A percentile compares a stretch with the other conserved stretches of the same genome.
Evolutionary conservation across 805 yeast species (phyloP).

Genomic region (Pichia gijzeniarum): DNA sequence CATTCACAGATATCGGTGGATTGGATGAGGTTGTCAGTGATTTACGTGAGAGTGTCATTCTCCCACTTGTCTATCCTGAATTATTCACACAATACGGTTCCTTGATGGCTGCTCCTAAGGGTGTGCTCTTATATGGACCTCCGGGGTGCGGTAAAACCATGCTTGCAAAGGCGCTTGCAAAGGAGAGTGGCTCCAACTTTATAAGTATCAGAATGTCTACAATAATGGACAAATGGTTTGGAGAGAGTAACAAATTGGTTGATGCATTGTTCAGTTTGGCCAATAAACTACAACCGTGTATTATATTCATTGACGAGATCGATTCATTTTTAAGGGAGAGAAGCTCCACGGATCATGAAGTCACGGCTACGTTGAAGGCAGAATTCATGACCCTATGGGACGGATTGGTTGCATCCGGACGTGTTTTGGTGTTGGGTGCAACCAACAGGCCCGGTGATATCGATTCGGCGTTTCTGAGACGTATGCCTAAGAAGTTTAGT

Average conservation of each 20-base stretch:
- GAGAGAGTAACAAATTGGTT: conserved; percentile 89
- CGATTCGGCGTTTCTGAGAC: conserved; percentile 84
- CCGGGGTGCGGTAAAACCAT: conserved; percentile 98
- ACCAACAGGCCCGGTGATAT: conserved; percentile 90
- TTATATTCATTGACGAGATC: conserved; percentile 91
- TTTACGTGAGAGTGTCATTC: conserved; percentile 77
- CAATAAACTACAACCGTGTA: conserved; percentile 85
- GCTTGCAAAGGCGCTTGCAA: conserved; percentile 93
- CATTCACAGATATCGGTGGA: conserved; percentile 86
- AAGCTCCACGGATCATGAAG: conserved; percentile 81
- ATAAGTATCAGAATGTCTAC: conserved; percentile 88
- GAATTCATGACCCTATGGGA: conserved; percentile 99
- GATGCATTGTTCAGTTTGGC: conserved; percentile 92
- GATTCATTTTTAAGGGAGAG: conserved; percentile 91
- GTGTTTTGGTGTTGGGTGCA: conserved; percentile 87
- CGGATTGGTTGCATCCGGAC: conserved; percentile 70
- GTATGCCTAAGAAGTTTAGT: conserved; percentile 87
- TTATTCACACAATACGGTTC: conserved; percentile 61
- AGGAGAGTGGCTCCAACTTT: conserved; percentile 87
- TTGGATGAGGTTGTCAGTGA: conserved; percentile 77
- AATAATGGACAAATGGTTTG: conserved; percentile 96
- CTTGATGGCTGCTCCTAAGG: conserved; percentile 85
- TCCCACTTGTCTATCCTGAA: conserved; percentile 78
- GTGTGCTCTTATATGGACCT: conserved; percentile 88
- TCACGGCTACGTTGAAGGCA: conserved; percentile 90